phyloP scores from a whole-genome alignment of 306 rosid species.

The Sesbania bispinosa region DNA sequence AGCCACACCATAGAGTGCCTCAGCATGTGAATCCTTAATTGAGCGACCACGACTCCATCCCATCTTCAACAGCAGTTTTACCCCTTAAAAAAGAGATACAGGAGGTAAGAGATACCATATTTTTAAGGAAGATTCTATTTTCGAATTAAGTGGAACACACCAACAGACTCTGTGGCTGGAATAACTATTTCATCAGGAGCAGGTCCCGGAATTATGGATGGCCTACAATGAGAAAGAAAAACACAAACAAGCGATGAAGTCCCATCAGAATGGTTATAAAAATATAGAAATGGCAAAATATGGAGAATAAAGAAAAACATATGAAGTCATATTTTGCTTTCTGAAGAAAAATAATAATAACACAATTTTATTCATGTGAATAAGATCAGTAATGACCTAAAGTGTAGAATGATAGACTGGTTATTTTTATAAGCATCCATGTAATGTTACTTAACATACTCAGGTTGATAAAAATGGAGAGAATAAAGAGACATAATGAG shows the following conservation, averaged over 20 bases:
- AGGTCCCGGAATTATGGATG: conserved; percentile 95
- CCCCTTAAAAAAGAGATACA: conserved; percentile 55
- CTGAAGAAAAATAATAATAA: neutral
- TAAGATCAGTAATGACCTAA: neutral
- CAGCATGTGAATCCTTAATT: conserved; percentile 74
- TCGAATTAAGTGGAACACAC: conserved; percentile 43
- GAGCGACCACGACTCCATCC: conserved; percentile 99
- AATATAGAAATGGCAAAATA: neutral
- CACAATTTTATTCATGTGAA: neutral
- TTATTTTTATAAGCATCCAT: neutral
- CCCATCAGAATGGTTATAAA: conserved; percentile 6
- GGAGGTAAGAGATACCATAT: conserved; percentile 14
- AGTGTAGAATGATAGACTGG: conserved; percentile 8
- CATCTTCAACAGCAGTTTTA: conserved; percentile 86
- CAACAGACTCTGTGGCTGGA: conserved; percentile 89
- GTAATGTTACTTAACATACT: neutral
- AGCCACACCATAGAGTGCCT: conserved; percentile 61
- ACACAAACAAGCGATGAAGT: conserved; percentile 18
- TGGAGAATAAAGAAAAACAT: neutral
- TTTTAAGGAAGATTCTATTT: neutral
- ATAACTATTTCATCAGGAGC: conserved; percentile 86
- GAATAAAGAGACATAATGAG: neutral
- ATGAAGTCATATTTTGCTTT: conserved; percentile 1
- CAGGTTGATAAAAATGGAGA: conserved; percentile 16
- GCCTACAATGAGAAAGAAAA: conserved; percentile 46